These are phyloP conservation scores for Chenopodium berlandieri DNA, from an alignment of 148 eudicot genomes.

Conservation along the genomic window DNA sequence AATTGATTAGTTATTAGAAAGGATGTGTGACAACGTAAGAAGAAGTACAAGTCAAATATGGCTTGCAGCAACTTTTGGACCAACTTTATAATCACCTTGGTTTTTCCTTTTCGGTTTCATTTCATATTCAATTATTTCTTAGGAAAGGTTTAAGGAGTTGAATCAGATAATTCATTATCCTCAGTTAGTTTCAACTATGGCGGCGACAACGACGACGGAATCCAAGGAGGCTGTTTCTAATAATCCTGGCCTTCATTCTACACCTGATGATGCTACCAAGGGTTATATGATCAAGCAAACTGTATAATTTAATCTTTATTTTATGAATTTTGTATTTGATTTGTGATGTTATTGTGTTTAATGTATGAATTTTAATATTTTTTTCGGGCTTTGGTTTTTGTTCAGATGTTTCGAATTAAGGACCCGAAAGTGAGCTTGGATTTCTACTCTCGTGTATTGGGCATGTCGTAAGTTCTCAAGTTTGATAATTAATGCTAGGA, in stretches of 20 bases:
- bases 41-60: no score
- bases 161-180: no score
- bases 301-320: slow-evolving; percentile 30
- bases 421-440: slow-evolving; percentile 91
- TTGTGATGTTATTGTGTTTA: neutral
- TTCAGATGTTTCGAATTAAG: slow-evolving; percentile 85
- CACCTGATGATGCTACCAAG: slow-evolving; percentile 72
- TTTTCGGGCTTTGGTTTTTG: slow-evolving; percentile 13
- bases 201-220: slow-evolving; percentile 40
- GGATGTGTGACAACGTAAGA: no score
- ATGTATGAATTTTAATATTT: neutral
- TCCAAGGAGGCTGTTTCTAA: slow-evolving; percentile 62
- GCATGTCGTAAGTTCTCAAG: slow-evolving; percentile 83
- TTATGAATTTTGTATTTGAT: neutral
- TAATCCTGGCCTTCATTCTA: slow-evolving; percentile 70
- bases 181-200: slow-evolving; percentile 16
- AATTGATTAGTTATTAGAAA: no score
- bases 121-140: no score
- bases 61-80: no score
- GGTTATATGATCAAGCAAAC: slow-evolving; percentile 86
- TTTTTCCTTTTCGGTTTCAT: no score
- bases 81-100: no score
- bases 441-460: slow-evolving; percentile 81
- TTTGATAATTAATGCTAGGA: no score
- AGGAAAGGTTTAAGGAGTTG: no score